A percentile compares a stretch with the other conserved stretches of the same genome.
These are phyloP conservation scores for Penicillium ochrochloron DNA, from an alignment of 495 filamentous ascomycete genomes.

Conservation along the genomic window DNA sequence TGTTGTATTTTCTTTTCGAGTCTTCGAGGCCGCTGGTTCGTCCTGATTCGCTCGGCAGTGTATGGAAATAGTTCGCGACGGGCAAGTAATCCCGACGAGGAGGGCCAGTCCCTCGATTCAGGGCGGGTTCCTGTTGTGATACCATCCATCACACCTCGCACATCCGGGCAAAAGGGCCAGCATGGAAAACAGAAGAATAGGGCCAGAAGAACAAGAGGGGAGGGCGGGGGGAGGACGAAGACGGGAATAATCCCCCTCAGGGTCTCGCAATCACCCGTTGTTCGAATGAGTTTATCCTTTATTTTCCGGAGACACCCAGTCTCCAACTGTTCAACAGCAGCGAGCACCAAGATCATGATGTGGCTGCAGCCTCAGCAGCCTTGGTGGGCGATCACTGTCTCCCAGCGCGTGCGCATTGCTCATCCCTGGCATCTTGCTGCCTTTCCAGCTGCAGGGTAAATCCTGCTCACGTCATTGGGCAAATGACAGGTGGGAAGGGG, in stretches of 20 bases:
- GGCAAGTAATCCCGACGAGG: constrained; percentile 21
- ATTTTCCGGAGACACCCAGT: constrained; percentile 29
- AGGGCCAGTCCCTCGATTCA: constrained; percentile 9
- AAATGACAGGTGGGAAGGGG: constrained; percentile 16
- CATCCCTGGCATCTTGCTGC: constrained; percentile 32
- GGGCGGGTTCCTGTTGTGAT: constrained; percentile 19
- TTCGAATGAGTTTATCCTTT: constrained; percentile 21
- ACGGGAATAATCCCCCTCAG: constrained; percentile 10
- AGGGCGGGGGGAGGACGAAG: constrained; percentile 3
- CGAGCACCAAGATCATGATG: constrained; percentile 40
- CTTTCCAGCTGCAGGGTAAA: constrained; percentile 25
- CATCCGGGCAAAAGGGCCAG: constrained; percentile 3
- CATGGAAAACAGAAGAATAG: not conserved
- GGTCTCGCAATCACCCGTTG: constrained; percentile 3
- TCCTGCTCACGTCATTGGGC: constrained; percentile 25
- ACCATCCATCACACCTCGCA: constrained; percentile 11
- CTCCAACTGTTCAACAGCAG: constrained; percentile 5
- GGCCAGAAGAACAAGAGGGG: not conserved
- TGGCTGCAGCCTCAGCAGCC: constrained; percentile 37
- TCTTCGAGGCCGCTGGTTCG: not conserved
- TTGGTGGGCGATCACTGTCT: constrained; percentile 21
- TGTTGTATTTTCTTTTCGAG: not conserved
- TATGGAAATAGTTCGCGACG: constrained; percentile 21
- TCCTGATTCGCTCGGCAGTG: constrained; percentile 13
- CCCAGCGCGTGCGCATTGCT: constrained; percentile 29